Conservation (phyloP, 2,329 filamentous ascomycete species). For the Epichloe aotearoae region DNA sequence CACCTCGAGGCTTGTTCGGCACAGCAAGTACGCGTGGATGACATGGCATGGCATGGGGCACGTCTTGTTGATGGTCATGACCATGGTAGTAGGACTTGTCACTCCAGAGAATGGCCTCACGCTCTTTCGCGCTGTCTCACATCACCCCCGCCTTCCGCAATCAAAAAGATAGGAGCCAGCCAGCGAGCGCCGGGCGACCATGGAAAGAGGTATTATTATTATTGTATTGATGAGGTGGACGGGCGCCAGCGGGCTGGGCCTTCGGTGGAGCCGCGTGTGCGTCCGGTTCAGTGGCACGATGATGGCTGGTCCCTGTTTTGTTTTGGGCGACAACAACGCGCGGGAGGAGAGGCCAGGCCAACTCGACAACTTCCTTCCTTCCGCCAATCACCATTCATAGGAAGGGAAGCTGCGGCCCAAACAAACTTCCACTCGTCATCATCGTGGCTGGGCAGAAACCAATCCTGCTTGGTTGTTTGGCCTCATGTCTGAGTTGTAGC, state of each 20-base stretch:
- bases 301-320: not conserved
- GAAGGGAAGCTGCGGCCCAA: not conserved
- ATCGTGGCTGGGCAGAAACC: too few species aligned
- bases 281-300: not conserved
- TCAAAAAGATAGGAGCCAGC: not conserved
- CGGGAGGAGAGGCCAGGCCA: too few species aligned
- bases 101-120: not conserved
- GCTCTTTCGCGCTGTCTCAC: not conserved
- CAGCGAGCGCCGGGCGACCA: not conserved
- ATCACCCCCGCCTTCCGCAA: not conserved
- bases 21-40: not conserved
- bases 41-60: too few species aligned
- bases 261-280: not conserved
- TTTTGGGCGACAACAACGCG: too few species aligned
- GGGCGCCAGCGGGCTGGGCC: constrained; percentile 4
- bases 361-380: too few species aligned
- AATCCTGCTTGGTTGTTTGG: too few species aligned
- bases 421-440: not conserved
- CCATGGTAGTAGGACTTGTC: too few species aligned
- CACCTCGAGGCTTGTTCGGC: not conserved
- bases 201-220: not conserved
- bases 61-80: not conserved
- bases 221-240: not conserved
- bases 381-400: too few species aligned
- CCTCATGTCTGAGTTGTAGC: too few species aligned